Base-by-base conservation (phyloP, 352 stramenopile genomes). In the Pythium phragmitis region DNA sequence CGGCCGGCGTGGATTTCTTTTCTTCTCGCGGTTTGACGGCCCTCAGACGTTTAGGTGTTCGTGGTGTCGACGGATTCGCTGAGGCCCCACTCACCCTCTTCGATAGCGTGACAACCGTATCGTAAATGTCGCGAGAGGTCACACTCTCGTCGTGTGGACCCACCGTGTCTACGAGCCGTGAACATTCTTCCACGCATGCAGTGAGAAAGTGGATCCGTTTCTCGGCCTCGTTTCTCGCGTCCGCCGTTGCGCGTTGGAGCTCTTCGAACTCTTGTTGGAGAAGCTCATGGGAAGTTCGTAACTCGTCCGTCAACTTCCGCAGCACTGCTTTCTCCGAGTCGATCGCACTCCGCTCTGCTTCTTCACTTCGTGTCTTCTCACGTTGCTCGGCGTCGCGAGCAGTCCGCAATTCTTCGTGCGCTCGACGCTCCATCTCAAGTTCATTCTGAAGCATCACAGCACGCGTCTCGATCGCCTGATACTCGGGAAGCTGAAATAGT, bases 121-220 rank as follows among this genome's bases (percentile, higher is more conserved):
- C 67, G 48, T 87, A 73, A 6, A 87, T 50, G 30, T 82, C 69
- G 19, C 68, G 69, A 1, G 62, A 19, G 17, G 36, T 72, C 19
- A 72, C 67, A 21, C 76, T 7, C n/a, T 67, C 30, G 64, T 72
- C 16, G 16, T 41, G 45, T 1, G 43, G 36, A 8, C 33, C 45
- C 7, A 50, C 9, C 1, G 41, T 19, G 48, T 84, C 63, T 0
- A 80, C 60, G 9, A 76, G 63, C 13, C 75, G 67, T 6, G 61
- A 60, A 12, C 73, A 83, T 23, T 82, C 78, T 26, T 76, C 64
- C 0, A 87, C 68, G 46, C 78, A 87, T 36, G 65, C 47, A 6
- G 67, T 70, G 5, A 87, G 60, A 53, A 82, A 87, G 1, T 63
- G 66, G 14, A 87, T 76, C 14, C 78, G 74, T 50, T 61, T 73